Evolutionary conservation across 1,284 basidiomycete genomes (phyloP).

Genomic region (Trichosporon sp.): DNA sequence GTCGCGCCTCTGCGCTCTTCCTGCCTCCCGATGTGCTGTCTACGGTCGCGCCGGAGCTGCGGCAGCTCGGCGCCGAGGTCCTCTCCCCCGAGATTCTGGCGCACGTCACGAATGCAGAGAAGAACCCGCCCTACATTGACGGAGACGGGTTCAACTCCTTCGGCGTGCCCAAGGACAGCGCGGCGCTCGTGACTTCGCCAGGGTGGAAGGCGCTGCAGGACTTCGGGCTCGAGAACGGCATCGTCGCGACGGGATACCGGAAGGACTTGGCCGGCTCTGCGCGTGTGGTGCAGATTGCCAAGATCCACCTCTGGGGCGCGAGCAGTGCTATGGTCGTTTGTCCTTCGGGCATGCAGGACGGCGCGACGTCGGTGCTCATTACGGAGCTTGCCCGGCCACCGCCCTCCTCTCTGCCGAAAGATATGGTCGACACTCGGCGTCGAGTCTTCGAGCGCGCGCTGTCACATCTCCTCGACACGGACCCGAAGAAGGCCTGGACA

Average conservation of each 20-base stretch:
- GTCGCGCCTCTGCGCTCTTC: constrained; percentile 7
- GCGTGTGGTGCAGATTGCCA: constrained; percentile 17
- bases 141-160: constrained; percentile 14
- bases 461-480: constrained; percentile 23
- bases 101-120: constrained; percentile 15
- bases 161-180: constrained; percentile 10
- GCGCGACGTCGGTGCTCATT: constrained; percentile 3
- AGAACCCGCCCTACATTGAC: constrained; percentile 12
- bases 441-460: constrained; percentile 9
- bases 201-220: constrained; percentile 19
- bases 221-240: constrained; percentile 10
- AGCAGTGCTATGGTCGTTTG: constrained; percentile 11
- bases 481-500: constrained; percentile 60
- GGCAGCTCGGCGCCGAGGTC: constrained; percentile 4
- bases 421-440: not conserved
- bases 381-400: constrained; percentile 5
- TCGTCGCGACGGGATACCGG: constrained; percentile 17
- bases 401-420: not conserved
- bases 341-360: constrained; percentile 19
- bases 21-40: not conserved
- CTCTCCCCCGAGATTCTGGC: constrained; percentile 1
- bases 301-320: constrained; percentile 14
- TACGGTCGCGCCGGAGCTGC: not conserved
- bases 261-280: constrained; percentile 2
- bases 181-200: constrained; percentile 10